Conservation (phyloP, 2,329 filamentous ascomycete genomes). For the Diaporthe sp. region DNA sequence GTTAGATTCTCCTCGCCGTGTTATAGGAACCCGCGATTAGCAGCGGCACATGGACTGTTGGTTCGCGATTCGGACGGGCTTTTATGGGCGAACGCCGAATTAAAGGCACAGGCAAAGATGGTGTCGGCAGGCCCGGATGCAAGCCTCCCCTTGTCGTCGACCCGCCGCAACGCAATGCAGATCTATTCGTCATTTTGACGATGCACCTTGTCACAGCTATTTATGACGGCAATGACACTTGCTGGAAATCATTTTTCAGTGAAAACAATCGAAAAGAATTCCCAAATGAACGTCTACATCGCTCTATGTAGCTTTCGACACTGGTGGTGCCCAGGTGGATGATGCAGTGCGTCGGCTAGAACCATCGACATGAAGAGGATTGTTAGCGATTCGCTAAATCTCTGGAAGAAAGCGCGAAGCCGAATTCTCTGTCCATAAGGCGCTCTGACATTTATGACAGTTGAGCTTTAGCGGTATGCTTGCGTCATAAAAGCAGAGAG, state of each 20-base stretch:
- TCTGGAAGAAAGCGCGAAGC: too few relatives aligned
- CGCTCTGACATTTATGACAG: not conserved
- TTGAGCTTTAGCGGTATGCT: not conserved
- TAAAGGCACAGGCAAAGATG: not conserved
- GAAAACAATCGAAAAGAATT: not conserved
- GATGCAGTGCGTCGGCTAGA: not conserved
- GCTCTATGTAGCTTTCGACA: not conserved
- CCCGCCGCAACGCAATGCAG: conserved; percentile 3
- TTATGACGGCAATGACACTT: not conserved
- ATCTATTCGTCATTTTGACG: conserved; percentile 25
- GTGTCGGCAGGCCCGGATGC: not conserved
- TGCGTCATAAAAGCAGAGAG: not conserved
- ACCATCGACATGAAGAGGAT: too few relatives aligned
- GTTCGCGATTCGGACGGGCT: not conserved
- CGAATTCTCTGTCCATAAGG: too few relatives aligned
- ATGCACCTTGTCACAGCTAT: not conserved
- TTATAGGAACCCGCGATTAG: not conserved
- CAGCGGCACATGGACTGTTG: too few relatives aligned
- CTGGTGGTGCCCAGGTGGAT: not conserved
- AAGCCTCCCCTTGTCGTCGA: not conserved
- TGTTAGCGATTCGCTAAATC: not conserved
- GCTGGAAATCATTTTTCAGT: too few relatives aligned
- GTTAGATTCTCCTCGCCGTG: not conserved
- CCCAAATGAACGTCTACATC: not conserved
- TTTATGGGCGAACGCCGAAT: not conserved